Evolutionary conservation across 2,329 filamentous ascomycete genomes (phyloP).

Genomic region (Paraconiothyrium sp.): DNA sequence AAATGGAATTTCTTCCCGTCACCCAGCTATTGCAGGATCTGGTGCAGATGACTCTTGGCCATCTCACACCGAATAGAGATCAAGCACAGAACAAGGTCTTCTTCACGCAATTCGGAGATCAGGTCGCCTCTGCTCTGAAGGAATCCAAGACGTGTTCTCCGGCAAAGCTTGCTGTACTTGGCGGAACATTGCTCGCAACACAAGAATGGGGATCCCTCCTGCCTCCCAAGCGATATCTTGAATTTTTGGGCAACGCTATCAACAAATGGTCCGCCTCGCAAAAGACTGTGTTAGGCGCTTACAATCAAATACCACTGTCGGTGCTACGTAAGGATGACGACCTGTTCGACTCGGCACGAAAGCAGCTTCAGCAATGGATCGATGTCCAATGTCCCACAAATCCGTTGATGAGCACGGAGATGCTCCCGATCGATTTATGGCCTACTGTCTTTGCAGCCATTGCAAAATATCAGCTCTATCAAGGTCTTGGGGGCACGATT

Average conservation of each 20-base stretch:
- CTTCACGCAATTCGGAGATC: constrained; percentile 37
- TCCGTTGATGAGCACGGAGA: neutral
- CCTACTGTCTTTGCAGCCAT: constrained; percentile 29
- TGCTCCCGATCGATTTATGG: constrained; percentile 13
- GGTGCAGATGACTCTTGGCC: constrained; percentile 35
- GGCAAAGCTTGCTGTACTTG: constrained; percentile 36
- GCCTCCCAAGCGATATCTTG: constrained; percentile 33
- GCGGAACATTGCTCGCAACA: constrained; percentile 32
- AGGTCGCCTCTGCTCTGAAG: constrained; percentile 30
- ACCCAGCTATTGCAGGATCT: constrained; percentile 39
- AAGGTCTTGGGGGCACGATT: constrained; percentile 16
- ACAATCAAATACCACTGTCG: constrained; percentile 35
- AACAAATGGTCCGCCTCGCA: constrained; percentile 21
- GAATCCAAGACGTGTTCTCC: constrained; percentile 34
- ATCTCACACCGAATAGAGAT: constrained; percentile 46
- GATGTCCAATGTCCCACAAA: neutral
- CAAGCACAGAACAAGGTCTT: constrained; percentile 46
- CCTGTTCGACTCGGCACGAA: constrained; percentile 25
- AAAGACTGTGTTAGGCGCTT: constrained; percentile 37
- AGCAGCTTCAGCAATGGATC: constrained; percentile 35
- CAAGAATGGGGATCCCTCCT: constrained; percentile 35
- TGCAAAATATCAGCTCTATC: constrained; percentile 37
- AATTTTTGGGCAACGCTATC: constrained; percentile 28
- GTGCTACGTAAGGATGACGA: constrained; percentile 28
- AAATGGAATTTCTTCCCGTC: constrained; percentile 22